These are phyloP conservation scores for Eucalyptus sp. DNA, from an alignment of 345 rosid genomes.

Conservation along the genomic window DNA sequence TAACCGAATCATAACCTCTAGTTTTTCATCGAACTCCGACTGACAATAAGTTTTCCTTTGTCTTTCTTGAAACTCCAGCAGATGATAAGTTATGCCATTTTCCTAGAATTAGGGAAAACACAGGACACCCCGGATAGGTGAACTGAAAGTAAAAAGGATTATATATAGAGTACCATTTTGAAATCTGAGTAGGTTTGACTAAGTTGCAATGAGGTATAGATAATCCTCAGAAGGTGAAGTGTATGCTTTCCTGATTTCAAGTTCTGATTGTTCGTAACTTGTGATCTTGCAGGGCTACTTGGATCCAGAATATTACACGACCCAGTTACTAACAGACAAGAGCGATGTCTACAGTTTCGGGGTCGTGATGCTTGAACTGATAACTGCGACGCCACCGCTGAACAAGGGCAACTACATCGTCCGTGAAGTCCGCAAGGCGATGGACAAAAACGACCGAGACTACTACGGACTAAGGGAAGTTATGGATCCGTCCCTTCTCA, in stretches of 20 bases:
- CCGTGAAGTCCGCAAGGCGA: neutral
- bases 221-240: neutral
- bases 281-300: constrained; percentile 9
- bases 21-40: neutral
- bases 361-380: constrained; percentile 14
- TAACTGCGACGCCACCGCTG: constrained; percentile 9
- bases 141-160: neutral
- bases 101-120: neutral
- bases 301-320: constrained; percentile 19
- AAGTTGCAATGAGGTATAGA: neutral
- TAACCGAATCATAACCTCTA: neutral
- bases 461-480: neutral
- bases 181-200: neutral
- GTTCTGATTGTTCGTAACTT: neutral
- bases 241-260: neutral
- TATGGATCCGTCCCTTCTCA: constrained; percentile 1
- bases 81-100: neutral
- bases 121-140: neutral
- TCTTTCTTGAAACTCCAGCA: neutral
- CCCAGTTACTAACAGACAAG: constrained; percentile 12
- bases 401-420: constrained; percentile 9
- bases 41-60: neutral
- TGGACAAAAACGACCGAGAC: neutral
- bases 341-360: constrained; percentile 23
- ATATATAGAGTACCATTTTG: accelerated